These are phyloP conservation scores for Starmera amethionina DNA, from an alignment of 805 yeast species.

Conservation along the genomic window DNA sequence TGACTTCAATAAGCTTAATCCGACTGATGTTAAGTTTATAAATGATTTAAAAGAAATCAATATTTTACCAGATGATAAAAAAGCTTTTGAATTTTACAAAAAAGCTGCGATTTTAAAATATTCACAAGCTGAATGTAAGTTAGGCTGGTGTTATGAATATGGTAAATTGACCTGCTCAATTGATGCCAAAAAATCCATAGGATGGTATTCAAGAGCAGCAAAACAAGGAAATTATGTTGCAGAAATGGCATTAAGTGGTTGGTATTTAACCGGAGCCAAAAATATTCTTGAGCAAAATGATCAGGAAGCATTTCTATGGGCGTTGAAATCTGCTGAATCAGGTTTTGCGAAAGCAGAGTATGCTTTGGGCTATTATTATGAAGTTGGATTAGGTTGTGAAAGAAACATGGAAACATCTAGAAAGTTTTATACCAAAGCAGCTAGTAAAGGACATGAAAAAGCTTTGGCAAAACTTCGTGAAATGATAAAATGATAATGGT, in stretches of 20 bases:
- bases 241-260: constrained; percentile 64
- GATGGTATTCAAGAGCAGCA: constrained; percentile 70
- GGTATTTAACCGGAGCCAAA: constrained; percentile 66
- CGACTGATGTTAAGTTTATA: constrained; percentile 22
- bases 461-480: constrained; percentile 32
- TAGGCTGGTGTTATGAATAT: constrained; percentile 66
- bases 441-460: constrained; percentile 49
- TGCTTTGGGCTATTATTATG: constrained; percentile 59
- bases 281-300: constrained; percentile 44
- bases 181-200: constrained; percentile 50
- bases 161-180: constrained; percentile 46
- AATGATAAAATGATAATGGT: constrained; percentile 27
- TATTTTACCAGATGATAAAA: constrained; percentile 24
- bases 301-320: constrained; percentile 60
- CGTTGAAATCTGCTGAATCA: constrained; percentile 48
- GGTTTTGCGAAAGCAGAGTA: constrained; percentile 57
- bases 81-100: constrained; percentile 42
- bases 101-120: constrained; percentile 53
- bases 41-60: constrained; percentile 22
- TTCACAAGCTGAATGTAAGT: constrained; percentile 56
- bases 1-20: constrained; percentile 1
- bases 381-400: constrained; percentile 52
- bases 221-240: constrained; percentile 51
- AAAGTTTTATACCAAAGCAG: constrained; percentile 48
- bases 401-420: constrained; percentile 33